phyloP scores from a whole-genome alignment of 2,329 filamentous ascomycete genomes.

The Ceratocystis variospora region DNA sequence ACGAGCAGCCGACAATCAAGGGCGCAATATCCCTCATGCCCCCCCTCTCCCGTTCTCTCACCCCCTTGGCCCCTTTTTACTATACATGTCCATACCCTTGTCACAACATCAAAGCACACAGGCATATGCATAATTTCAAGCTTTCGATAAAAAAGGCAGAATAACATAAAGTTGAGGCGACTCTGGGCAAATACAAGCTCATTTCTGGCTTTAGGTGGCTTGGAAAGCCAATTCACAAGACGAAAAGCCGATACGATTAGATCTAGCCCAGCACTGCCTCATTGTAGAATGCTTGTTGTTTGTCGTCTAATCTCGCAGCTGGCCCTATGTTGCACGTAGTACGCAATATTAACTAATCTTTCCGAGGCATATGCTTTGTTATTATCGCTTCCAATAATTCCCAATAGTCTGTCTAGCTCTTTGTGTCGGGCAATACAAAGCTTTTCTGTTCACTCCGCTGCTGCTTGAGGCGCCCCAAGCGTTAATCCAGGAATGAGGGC shows the following conservation, averaged over 20 bases:
- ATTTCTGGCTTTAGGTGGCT: background rate
- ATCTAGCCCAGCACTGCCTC: conserved; percentile 1
- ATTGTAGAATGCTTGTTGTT: background rate
- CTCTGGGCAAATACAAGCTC: background rate
- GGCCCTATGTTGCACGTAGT: background rate
- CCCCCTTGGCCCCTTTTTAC: background rate
- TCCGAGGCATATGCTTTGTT: background rate
- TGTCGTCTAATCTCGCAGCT: conserved; percentile 1
- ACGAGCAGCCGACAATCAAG: background rate
- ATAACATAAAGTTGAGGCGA: background rate
- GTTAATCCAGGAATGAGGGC: background rate
- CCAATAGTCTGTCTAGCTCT: background rate
- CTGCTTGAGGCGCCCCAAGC: background rate
- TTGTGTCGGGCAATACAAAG: background rate
- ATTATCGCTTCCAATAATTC: background rate
- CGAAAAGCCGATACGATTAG: background rate
- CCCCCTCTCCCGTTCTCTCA: background rate
- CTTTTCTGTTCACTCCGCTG: background rate
- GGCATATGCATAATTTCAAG: background rate
- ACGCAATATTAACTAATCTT: background rate
- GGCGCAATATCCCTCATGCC: background rate
- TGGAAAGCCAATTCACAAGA: background rate
- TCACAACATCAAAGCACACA: background rate
- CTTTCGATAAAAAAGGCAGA: background rate
- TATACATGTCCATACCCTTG: background rate